Evolutionary conservation across 176 grass and related monocot species (phyloP), one percentile per base, ranked within the genome.

Genomic region (Poa pratensis): DNA sequence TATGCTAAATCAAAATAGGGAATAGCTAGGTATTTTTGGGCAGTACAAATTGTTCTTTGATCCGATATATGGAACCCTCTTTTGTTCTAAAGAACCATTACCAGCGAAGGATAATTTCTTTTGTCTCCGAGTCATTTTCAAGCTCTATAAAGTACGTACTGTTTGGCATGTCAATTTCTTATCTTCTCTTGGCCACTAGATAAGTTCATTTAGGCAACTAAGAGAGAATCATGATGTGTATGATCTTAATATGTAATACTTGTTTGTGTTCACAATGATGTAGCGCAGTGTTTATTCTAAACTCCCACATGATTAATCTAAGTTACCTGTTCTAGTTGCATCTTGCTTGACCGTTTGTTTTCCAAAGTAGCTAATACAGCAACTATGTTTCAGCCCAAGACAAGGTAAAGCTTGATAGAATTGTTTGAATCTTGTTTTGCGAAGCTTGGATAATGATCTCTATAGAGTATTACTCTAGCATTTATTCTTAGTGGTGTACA

Each of bases 301-400:
- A 34, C 23, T n/a, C 19, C 9, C 18, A 2, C 20, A 23, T 62
- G 49, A 32, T 79, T 26, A 17, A 0, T 63, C 9, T 61, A 26
- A 9, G 27, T 80, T 19, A 48, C 39, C 40, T 49, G 77, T 65
- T 80, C 23, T 48, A 80, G 40, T 80, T 48, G 39, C 40, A 62
- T 65, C n/a, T 78, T 49, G 39, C 46, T 16, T 69, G 64, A 11
- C 35, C 30, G 53, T 81, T 81, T 81, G 30, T 52, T 81, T 80
- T 80, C 13, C n/a, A 13, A 68, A 81, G 19, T 53, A 53, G 12
- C 45, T 67, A 32, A 23, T 82, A 26, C n/a, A 51, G 51, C n/a
- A 85, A 77, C 8, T 26, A 13, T 73, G 24, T 40, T 5, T 15
- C 15, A 7, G 6, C 59, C 51, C 18, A 19, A 27, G 10, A 17